These are phyloP conservation scores for Termitomyces heimii DNA, from an alignment of 768 basidiomycete genomes.

Conservation along the genomic window DNA sequence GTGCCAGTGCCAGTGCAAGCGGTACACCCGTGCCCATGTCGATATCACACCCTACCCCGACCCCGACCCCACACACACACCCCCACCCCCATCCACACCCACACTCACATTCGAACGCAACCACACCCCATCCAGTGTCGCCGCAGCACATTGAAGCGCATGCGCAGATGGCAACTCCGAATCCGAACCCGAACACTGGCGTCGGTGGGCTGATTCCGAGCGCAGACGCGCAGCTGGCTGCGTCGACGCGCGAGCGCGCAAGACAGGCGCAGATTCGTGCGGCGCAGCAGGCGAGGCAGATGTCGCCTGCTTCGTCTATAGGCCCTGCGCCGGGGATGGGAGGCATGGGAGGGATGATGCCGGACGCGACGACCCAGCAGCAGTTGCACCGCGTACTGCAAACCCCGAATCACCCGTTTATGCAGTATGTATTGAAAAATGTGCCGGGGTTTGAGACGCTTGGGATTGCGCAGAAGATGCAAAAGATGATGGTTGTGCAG, in stretches of 20 bases:
- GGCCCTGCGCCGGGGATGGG: neutral
- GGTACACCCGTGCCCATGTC: neutral
- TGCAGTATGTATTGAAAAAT: slow-evolving; percentile 45
- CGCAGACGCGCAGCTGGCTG: slow-evolving; percentile 30
- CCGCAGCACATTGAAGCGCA: no score
- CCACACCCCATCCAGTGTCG: no score
- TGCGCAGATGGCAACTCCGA: neutral
- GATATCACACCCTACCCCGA: slow-evolving; percentile 6
- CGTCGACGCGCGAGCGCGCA: slow-evolving; percentile 24
- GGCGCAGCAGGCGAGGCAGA: slow-evolving; percentile 32
- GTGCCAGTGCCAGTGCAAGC: neutral
- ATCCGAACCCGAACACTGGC: neutral
- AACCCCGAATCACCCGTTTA: slow-evolving; percentile 48
- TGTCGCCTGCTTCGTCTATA: slow-evolving; percentile 34
- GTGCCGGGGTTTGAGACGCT: slow-evolving; percentile 50
- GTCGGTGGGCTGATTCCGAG: slow-evolving; percentile 11
- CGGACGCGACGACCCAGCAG: slow-evolving; percentile 21
- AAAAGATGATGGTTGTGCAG: slow-evolving; percentile 49
- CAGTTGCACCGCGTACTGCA: slow-evolving; percentile 46
- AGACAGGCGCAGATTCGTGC: slow-evolving; percentile 31
- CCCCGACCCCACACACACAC: neutral
- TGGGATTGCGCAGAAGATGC: slow-evolving; percentile 50
- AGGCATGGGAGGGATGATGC: slow-evolving; percentile 12
- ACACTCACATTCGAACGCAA: neutral
- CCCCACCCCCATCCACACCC: neutral